Conservation (phyloP, 2,329 filamentous ascomycete species). For the Rhynchosporium graminicola region DNA sequence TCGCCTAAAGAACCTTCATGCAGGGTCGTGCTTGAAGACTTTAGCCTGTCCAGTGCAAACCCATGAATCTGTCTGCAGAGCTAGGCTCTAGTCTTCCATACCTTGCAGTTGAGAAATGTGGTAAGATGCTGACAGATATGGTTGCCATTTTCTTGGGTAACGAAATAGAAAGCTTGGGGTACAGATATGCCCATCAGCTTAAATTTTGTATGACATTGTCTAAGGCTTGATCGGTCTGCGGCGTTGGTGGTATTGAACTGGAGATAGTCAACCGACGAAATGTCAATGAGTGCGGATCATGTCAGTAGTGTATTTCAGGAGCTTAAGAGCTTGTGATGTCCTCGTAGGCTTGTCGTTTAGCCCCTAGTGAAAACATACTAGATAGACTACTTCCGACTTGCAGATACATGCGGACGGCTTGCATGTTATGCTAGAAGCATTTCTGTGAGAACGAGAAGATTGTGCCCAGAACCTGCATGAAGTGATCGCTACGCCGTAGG, state of each 20-base stretch:
- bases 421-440: too few relatives aligned
- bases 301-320: background rate
- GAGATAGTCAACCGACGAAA: too few relatives aligned
- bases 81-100: background rate
- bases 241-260: background rate
- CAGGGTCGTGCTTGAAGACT: slow-evolving; percentile 12
- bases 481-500: too few relatives aligned
- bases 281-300: background rate
- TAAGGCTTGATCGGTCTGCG: background rate
- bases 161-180: too few relatives aligned
- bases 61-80: background rate
- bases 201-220: background rate
- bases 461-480: too few relatives aligned
- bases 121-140: background rate
- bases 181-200: background rate
- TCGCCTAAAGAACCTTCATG: background rate
- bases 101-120: background rate
- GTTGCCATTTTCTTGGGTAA: background rate
- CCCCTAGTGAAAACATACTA: too few relatives aligned
- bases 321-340: background rate
- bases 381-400: too few relatives aligned
- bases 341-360: background rate
- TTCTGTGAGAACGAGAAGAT: too few relatives aligned
- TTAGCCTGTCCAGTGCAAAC: slow-evolving; percentile 2
- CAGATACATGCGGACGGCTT: too few relatives aligned